Percentiles rank a stretch among this genome's conserved stretches.
phyloP scores from a whole-genome alignment of 768 basidiomycete genomes.

The Auriscalpium orientale region DNA sequence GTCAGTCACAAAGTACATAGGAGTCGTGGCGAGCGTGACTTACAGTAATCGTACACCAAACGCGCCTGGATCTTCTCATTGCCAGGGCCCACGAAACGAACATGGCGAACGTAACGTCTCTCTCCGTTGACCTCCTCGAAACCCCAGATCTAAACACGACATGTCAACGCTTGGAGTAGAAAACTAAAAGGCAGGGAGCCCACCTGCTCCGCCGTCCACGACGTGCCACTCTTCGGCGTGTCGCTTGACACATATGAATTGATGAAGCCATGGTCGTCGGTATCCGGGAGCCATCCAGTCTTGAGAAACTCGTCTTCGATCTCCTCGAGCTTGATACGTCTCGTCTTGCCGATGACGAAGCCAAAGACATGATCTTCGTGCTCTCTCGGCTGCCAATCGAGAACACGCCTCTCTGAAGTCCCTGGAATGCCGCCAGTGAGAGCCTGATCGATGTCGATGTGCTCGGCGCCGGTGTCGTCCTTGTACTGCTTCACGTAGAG shows the following conservation, averaged over 20 bases:
- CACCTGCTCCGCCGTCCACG: conserved; percentile 64
- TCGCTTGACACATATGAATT: conserved; percentile 44
- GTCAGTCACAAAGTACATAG: background rate
- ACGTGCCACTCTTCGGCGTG: conserved; percentile 49
- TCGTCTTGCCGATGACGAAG: conserved; percentile 34
- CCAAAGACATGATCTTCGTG: conserved; percentile 61
- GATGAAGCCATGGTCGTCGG: conserved; percentile 28
- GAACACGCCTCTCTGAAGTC: conserved; percentile 46
- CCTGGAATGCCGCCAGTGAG: conserved; percentile 56
- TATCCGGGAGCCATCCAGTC: conserved; percentile 36
- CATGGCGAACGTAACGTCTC: conserved; percentile 12
- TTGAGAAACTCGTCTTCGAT: conserved; percentile 30
- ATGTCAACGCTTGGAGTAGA: background rate
- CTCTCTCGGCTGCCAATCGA: conserved; percentile 48
- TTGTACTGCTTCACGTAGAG: conserved; percentile 55
- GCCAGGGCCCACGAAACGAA: conserved; percentile 10
- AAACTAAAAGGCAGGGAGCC: background rate
- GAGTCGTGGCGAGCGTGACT: background rate
- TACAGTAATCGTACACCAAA: conserved; percentile 20
- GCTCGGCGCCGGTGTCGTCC: conserved; percentile 51
- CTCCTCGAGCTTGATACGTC: conserved; percentile 23
- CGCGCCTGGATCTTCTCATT: conserved; percentile 16
- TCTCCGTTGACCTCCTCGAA: conserved; percentile 13
- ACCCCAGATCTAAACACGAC: conserved; percentile 11
- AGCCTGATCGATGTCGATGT: conserved; percentile 58